Evolutionary conservation across 192 early-diverging fungal genomes (phyloP).

Genomic region (Coemansia sp.): DNA sequence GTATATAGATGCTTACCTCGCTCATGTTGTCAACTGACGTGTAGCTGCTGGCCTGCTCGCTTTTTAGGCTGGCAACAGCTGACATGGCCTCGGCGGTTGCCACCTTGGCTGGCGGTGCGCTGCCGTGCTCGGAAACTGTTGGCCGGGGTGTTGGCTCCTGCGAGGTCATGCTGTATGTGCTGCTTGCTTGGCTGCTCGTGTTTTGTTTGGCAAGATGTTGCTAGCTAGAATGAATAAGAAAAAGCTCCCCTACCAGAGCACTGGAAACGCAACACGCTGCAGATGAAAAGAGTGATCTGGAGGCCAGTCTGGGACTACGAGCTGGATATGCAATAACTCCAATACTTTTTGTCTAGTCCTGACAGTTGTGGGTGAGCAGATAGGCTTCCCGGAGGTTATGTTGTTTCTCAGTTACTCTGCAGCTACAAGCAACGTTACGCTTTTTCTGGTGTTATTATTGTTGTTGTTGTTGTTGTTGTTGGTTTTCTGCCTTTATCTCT

Average conservation of each 20-base stretch:
- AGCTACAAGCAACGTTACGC: background rate
- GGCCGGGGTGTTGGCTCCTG: constrained; percentile 11
- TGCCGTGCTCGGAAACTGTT: constrained; percentile 1
- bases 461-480: background rate
- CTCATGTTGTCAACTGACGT: constrained; percentile 49
- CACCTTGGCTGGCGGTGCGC: constrained; percentile 9
- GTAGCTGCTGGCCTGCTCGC: constrained; percentile 11
- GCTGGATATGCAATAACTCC: background rate
- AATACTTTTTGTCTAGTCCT: background rate
- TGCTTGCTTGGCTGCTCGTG: background rate
- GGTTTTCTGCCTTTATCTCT: background rate
- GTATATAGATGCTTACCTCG: constrained; percentile 29
- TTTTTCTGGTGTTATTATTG: background rate
- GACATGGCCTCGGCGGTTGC: constrained; percentile 6
- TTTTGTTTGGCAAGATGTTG: background rate
- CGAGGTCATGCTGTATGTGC: constrained; percentile 1
- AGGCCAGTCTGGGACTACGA: background rate
- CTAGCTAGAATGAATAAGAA: too few species aligned
- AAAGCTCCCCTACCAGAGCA: background rate
- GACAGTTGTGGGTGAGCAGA: too few species aligned
- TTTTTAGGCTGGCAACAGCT: constrained; percentile 14
- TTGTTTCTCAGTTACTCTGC: too few species aligned
- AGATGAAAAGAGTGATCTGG: background rate
- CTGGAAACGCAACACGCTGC: background rate
- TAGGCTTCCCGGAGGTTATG: too few species aligned